Conservation (phyloP, 1,139 yeast species). For the Pichia sp. region DNA sequence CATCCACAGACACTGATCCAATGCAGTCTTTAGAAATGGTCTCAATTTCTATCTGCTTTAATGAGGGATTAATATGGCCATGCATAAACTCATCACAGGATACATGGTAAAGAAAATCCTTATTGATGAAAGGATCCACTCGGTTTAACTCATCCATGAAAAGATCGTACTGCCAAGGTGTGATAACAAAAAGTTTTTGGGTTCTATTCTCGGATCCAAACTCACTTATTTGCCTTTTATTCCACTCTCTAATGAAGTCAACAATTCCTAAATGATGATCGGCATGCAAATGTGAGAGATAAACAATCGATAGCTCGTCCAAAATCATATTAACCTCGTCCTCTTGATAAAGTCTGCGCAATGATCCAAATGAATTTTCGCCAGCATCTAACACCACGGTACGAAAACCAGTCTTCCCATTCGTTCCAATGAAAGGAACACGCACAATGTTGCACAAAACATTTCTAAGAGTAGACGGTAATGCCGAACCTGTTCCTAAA, state of each 20-base stretch:
- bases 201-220: constrained; percentile 14
- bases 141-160: constrained; percentile 71
- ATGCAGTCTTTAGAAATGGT: constrained; percentile 15
- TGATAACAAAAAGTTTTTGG: constrained; percentile 48
- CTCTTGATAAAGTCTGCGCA: constrained; percentile 59
- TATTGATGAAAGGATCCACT: constrained; percentile 37
- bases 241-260: constrained; percentile 70
- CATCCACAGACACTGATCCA: constrained; percentile 15
- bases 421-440: constrained; percentile 45
- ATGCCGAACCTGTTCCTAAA: constrained; percentile 90
- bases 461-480: constrained; percentile 81
- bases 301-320: constrained; percentile 59
- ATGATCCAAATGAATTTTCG: constrained; percentile 79
- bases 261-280: constrained; percentile 91
- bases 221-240: constrained; percentile 30
- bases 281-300: constrained; percentile 89
- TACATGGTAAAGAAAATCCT: constrained; percentile 46
- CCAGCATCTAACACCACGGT: constrained; percentile 81
- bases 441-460: constrained; percentile 76
- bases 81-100: constrained; percentile 63
- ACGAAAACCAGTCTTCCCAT: constrained; percentile 36
- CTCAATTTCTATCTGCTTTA: constrained; percentile 25
- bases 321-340: constrained; percentile 41
- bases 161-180: constrained; percentile 71
- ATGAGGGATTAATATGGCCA: constrained; percentile 19